These are phyloP conservation scores for Globisporangium solare DNA, from an alignment of 352 stramenopile species.

Conservation along the genomic window DNA sequence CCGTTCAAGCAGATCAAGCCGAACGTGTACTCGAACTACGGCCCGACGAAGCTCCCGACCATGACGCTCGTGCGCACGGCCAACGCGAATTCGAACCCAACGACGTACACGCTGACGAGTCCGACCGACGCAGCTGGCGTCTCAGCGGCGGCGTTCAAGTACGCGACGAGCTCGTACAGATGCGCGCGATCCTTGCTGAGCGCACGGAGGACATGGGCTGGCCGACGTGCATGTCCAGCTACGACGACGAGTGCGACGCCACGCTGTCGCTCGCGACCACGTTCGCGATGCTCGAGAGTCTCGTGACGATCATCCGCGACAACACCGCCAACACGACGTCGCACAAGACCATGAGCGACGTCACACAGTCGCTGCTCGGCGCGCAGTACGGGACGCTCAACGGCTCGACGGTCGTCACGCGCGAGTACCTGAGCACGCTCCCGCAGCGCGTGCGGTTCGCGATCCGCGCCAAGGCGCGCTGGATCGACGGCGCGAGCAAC, in stretches of 20 bases:
- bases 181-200: slow-evolving; percentile 33
- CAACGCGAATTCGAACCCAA: background rate
- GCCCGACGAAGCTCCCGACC: slow-evolving; percentile 27
- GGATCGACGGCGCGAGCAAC: slow-evolving; percentile 40
- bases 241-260: slow-evolving; percentile 25
- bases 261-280: slow-evolving; percentile 18
- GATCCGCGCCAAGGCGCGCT: slow-evolving; percentile 41
- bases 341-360: slow-evolving; percentile 45
- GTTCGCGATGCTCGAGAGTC: slow-evolving; percentile 41
- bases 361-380: slow-evolving; percentile 25
- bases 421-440: slow-evolving; percentile 36
- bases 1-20: slow-evolving; percentile 43
- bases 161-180: slow-evolving; percentile 35
- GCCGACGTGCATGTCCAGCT: slow-evolving; percentile 19
- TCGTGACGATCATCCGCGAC: slow-evolving; percentile 26
- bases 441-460: slow-evolving; percentile 46
- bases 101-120: slow-evolving; percentile 13
- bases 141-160: slow-evolving; percentile 34
- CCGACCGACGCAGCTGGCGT: slow-evolving; percentile 11
- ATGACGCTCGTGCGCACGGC: slow-evolving; percentile 18
- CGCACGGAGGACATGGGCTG: slow-evolving; percentile 20
- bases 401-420: slow-evolving; percentile 24
- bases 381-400: slow-evolving; percentile 7
- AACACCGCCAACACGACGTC: slow-evolving; percentile 46
- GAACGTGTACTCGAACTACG: slow-evolving; percentile 46